These are phyloP conservation scores for Bertia moriformis DNA, from an alignment of 2,329 filamentous ascomycete species.

Conservation along the genomic window DNA sequence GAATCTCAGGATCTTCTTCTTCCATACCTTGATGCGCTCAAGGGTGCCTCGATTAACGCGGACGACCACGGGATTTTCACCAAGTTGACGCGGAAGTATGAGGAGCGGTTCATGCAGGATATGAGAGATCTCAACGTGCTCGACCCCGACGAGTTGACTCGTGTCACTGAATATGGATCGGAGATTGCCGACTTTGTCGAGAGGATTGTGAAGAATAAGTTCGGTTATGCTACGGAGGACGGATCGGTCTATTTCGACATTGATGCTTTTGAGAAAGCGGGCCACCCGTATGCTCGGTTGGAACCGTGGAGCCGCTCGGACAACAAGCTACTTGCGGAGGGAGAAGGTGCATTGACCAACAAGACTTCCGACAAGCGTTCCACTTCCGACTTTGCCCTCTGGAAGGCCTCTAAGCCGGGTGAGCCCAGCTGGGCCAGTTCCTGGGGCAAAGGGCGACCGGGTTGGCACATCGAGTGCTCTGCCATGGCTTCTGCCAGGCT, in stretches of 20 bases:
- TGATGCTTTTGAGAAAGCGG: slow-evolving; percentile 65
- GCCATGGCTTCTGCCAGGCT: slow-evolving; percentile 89
- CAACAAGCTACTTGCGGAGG: slow-evolving; percentile 70
- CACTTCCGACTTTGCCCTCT: slow-evolving; percentile 75
- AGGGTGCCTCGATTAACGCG: neutral
- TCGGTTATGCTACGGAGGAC: slow-evolving; percentile 46
- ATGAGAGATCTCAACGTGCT: slow-evolving; percentile 48
- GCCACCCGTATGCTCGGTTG: slow-evolving; percentile 73
- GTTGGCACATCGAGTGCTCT: slow-evolving; percentile 95
- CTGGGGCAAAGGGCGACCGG: slow-evolving; percentile 78
- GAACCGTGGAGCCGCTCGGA: slow-evolving; percentile 77
- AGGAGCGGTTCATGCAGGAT: slow-evolving; percentile 51
- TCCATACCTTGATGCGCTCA: slow-evolving; percentile 36
- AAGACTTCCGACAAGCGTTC: slow-evolving; percentile 53
- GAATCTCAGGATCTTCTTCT: slow-evolving; percentile 25
- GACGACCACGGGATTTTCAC: slow-evolving; percentile 49
- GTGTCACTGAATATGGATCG: slow-evolving; percentile 50
- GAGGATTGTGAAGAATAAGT: slow-evolving; percentile 47
- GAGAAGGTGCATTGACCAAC: slow-evolving; percentile 67
- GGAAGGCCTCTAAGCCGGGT: slow-evolving; percentile 83
- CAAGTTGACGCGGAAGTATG: slow-evolving; percentile 46
- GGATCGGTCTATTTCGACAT: slow-evolving; percentile 95
- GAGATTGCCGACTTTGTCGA: slow-evolving; percentile 52
- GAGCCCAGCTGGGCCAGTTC: slow-evolving; percentile 79
- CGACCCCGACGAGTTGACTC: slow-evolving; percentile 43